Evolutionary conservation across 495 filamentous ascomycete species (phyloP).

Genomic region (Aspergillus leporis): DNA sequence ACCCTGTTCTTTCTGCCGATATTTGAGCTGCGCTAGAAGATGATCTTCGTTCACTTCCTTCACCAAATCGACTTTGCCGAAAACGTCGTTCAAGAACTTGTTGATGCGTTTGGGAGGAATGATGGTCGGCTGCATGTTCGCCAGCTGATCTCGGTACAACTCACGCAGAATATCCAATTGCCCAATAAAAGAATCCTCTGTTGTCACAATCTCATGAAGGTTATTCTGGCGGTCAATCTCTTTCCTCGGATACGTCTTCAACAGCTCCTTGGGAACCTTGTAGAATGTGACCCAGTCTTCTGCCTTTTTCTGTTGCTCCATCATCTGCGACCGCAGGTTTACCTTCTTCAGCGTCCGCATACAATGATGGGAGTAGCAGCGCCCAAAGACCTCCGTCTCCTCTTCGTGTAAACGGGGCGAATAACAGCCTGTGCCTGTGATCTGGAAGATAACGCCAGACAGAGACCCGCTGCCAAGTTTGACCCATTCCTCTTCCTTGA

Average conservation of each 20-base stretch:
- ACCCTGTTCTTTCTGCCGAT: slow-evolving; percentile 94
- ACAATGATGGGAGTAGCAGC: slow-evolving; percentile 95
- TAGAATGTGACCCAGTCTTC: slow-evolving; percentile 94
- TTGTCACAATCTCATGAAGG: slow-evolving; percentile 92
- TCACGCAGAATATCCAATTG: slow-evolving; percentile 80
- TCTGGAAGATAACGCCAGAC: slow-evolving; percentile 87
- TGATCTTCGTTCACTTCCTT: slow-evolving; percentile 92
- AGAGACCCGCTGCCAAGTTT: slow-evolving; percentile 77
- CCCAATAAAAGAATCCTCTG: slow-evolving; percentile 87
- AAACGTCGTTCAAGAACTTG: slow-evolving; percentile 81
- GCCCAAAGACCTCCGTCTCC: slow-evolving; percentile 59
- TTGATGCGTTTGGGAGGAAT: slow-evolving; percentile 71
- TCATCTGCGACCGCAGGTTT: slow-evolving; percentile 71
- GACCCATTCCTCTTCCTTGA: slow-evolving; percentile 97
- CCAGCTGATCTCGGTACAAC: slow-evolving; percentile 83
- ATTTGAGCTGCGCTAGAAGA: slow-evolving; percentile 93
- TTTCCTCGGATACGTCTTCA: slow-evolving; percentile 70
- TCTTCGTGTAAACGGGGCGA: slow-evolving; percentile 76
- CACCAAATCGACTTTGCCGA: slow-evolving; percentile 86
- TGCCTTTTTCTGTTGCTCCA: slow-evolving; percentile 64
- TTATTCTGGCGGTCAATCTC: slow-evolving; percentile 93
- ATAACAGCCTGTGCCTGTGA: slow-evolving; percentile 93
- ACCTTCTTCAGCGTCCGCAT: slow-evolving; percentile 93
- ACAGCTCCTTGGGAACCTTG: slow-evolving; percentile 74
- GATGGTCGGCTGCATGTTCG: slow-evolving; percentile 72